A percentile compares a stretch with the other conserved stretches of the same genome.
Evolutionary conservation across 2,329 filamentous ascomycete species (phyloP).

Genomic region (Scedosporium boydii): DNA sequence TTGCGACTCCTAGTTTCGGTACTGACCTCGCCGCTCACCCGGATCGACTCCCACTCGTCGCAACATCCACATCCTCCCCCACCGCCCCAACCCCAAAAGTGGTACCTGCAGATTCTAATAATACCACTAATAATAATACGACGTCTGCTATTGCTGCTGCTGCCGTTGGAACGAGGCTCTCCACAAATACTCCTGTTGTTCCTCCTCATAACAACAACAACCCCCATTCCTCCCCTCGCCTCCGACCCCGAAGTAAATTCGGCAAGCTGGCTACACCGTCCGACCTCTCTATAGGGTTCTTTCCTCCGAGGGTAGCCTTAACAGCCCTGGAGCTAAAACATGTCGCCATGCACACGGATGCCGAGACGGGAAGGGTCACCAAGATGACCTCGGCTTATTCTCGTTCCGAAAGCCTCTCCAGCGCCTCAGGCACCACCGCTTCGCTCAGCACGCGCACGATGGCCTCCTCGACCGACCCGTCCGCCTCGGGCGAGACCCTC

Average conservation of each 20-base stretch:
- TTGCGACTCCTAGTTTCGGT: neutral
- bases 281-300: neutral
- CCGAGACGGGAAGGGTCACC: conserved; percentile 17
- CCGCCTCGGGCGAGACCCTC: conserved; percentile 31
- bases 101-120: neutral
- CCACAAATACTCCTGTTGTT: neutral
- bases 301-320: neutral
- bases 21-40: neutral
- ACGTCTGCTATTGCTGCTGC: neutral
- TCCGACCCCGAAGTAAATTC: neutral
- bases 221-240: neutral
- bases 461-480: conserved; percentile 35
- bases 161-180: neutral
- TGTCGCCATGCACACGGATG: conserved; percentile 19
- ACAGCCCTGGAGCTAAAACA: neutral
- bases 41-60: neutral
- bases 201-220: neutral
- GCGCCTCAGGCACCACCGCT: conserved; percentile 29
- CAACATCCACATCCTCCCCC: neutral
- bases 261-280: neutral
- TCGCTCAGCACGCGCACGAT: conserved; percentile 35
- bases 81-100: neutral
- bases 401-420: conserved; percentile 37
- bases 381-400: conserved; percentile 22
- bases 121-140: neutral